Evolutionary conservation across 768 basidiomycete genomes (phyloP).

Genomic region (Coprinellus micaceus): DNA sequence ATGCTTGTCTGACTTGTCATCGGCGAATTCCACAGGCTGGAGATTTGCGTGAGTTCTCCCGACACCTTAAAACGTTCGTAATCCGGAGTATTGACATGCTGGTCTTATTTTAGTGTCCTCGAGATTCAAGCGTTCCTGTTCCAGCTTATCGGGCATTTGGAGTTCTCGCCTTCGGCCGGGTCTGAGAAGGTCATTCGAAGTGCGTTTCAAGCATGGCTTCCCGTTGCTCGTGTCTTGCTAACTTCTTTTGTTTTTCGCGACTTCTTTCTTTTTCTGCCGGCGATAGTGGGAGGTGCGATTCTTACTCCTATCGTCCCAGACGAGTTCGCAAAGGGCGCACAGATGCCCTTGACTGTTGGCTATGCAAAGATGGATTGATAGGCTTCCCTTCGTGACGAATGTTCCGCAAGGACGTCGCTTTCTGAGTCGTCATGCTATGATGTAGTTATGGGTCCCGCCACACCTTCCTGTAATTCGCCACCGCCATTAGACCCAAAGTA

Average conservation of each 20-base stretch:
- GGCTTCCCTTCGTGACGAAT: background rate
- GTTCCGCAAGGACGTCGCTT: background rate
- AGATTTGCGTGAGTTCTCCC: constrained; percentile 25
- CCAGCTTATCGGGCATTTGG: constrained; percentile 51
- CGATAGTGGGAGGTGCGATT: background rate
- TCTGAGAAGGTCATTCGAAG: constrained; percentile 22
- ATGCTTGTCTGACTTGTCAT: background rate
- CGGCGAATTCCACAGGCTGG: constrained; percentile 33
- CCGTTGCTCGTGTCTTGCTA: background rate
- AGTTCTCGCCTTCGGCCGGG: constrained; percentile 42
- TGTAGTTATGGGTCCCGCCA: too few relatives aligned
- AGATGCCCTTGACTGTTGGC: background rate
- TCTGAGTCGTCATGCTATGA: too few relatives aligned
- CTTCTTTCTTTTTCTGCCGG: too few relatives aligned
- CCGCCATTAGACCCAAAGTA: too few relatives aligned
- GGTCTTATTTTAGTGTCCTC: constrained; percentile 21
- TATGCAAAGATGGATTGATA: background rate
- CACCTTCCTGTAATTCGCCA: too few relatives aligned
- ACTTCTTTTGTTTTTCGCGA: too few relatives aligned
- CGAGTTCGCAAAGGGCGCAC: background rate
- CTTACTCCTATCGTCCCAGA: constrained; percentile 6
- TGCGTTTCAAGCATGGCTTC: background rate
- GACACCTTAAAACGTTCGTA: background rate
- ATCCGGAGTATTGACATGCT: background rate
- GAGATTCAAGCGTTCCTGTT: constrained; percentile 61